phyloP scores from a whole-genome alignment of 2,329 filamentous ascomycete genomes.

The Arthroderma sp. region DNA sequence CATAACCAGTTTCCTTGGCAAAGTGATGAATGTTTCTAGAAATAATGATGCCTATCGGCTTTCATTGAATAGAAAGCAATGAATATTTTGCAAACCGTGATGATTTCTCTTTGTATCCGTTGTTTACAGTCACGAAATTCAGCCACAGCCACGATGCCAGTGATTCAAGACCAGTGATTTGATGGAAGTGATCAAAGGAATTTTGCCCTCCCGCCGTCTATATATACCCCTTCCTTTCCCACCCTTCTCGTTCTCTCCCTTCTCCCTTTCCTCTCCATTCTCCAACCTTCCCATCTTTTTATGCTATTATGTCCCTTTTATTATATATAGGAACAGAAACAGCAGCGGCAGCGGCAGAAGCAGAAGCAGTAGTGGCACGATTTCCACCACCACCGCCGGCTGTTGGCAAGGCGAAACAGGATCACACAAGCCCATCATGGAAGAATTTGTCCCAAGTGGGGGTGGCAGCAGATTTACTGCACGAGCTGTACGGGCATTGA shows the following conservation, averaged over 20 bases:
- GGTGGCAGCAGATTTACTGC: background rate
- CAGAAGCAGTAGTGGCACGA: background rate
- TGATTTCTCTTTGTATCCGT: too few relatives aligned
- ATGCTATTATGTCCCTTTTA: background rate
- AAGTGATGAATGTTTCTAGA: too few relatives aligned
- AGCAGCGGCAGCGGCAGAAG: too few relatives aligned
- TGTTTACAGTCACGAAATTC: too few relatives aligned
- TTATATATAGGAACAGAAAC: background rate
- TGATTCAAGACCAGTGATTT: background rate
- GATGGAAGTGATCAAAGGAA: background rate
- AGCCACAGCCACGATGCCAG: background rate
- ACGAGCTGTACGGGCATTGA: background rate
- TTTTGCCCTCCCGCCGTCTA: background rate
- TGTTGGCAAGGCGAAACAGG: background rate
- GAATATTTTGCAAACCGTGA: too few relatives aligned
- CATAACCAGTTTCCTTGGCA: too few relatives aligned
- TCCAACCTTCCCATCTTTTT: background rate
- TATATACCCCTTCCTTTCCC: background rate
- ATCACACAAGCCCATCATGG: background rate
- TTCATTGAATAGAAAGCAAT: too few relatives aligned
- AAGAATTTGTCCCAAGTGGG: background rate
- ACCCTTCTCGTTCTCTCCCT: background rate
- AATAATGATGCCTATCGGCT: too few relatives aligned
- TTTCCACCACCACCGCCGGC: constrained; percentile 1
- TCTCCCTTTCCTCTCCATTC: background rate